These are phyloP conservation scores for Dendrobium chrysotoxum DNA, from an alignment of 106 monocot genomes.

Conservation along the genomic window DNA sequence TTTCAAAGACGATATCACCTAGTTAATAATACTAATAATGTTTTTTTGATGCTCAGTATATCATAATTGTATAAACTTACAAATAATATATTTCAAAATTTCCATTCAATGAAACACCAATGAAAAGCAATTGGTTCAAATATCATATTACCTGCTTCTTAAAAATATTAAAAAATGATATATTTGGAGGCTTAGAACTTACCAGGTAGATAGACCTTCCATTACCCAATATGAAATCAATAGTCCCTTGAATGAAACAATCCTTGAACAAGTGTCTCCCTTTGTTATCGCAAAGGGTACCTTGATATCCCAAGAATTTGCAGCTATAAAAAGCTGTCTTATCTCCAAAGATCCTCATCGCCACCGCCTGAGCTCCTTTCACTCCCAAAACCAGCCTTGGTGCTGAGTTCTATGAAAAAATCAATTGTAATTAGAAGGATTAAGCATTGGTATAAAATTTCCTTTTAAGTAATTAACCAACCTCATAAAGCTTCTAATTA, in stretches of 20 bases:
- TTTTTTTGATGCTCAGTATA: no score
- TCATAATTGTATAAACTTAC: no score
- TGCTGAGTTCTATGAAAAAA: constrained; percentile 18
- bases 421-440: background rate
- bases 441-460: background rate
- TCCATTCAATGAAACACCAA: no score
- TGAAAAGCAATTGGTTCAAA: no score
- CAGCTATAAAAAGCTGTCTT: constrained; percentile 43
- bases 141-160: no score
- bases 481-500: background rate
- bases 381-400: constrained; percentile 17
- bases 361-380: constrained; percentile 32
- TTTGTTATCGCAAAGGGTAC: constrained; percentile 51
- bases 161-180: no score
- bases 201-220: constrained; percentile 47
- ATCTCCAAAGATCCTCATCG: constrained; percentile 37
- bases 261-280: constrained; percentile 46
- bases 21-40: no score
- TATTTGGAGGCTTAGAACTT: constrained; percentile 3
- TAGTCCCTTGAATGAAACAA: constrained; percentile 46
- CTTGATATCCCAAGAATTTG: constrained; percentile 37
- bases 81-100: no score
- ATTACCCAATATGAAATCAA: constrained; percentile 67
- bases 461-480: background rate
- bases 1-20: no score